Percentiles rank a stretch among this genome's conserved stretches.
These are phyloP conservation scores for Nakazawaea pomicola DNA, from an alignment of 805 yeast genomes.

Conservation along the genomic window DNA sequence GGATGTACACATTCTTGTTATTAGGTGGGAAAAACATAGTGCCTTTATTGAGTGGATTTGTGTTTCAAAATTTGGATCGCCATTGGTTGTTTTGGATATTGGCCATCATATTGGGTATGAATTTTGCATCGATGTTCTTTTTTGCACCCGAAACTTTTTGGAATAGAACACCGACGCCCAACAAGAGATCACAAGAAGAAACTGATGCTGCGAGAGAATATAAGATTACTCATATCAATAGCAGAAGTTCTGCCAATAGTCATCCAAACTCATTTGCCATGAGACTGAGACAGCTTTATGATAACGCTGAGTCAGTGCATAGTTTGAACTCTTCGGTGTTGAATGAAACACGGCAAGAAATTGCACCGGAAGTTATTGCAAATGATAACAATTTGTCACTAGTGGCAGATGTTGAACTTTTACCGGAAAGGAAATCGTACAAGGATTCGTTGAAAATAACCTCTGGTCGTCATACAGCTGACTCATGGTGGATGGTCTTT, in stretches of 20 bases:
- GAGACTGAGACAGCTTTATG: neutral
- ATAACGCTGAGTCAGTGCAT: neutral
- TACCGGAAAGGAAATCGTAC: conserved; percentile 17
- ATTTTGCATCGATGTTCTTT: conserved; percentile 38
- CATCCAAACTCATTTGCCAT: conserved; percentile 9
- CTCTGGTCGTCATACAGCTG: conserved; percentile 45
- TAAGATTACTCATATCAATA: conserved; percentile 14
- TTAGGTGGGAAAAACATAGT: conserved; percentile 54
- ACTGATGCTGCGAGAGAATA: conserved; percentile 39
- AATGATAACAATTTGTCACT: neutral
- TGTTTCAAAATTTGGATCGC: conserved; percentile 43
- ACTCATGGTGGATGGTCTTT: conserved; percentile 51
- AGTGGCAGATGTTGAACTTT: neutral
- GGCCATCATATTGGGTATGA: conserved; percentile 45
- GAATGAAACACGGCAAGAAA: neutral
- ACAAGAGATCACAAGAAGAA: conserved; percentile 42
- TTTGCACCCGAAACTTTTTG: conserved; percentile 66
- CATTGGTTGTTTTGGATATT: conserved; percentile 62
- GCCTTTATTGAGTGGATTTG: conserved; percentile 50
- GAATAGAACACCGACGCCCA: conserved; percentile 49
- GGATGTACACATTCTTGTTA: conserved; percentile 48
- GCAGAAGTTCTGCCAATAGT: neutral
- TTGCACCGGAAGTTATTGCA: neutral
- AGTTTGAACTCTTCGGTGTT: conserved; percentile 8
- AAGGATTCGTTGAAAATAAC: conserved; percentile 32